A percentile compares a stretch with the other conserved stretches of the same genome.
Evolutionary conservation across 768 basidiomycete species (phyloP).

Genomic region (Pulveroboletus frians): DNA sequence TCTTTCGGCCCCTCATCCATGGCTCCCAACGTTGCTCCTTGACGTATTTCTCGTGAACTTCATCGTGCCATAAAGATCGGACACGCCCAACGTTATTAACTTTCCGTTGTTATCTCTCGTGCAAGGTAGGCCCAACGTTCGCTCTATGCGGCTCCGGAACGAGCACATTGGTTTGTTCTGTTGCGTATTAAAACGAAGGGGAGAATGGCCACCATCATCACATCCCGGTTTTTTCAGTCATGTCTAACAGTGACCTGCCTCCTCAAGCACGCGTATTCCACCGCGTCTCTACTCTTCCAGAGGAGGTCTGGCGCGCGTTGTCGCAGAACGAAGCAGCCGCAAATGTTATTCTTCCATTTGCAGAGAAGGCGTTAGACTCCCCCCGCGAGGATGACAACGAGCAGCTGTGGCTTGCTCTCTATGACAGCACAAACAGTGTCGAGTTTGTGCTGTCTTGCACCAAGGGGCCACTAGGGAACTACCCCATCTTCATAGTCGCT

Average conservation of each 20-base stretch:
- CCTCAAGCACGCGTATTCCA: constrained; percentile 4
- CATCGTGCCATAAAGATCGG: background rate
- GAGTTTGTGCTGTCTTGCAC: constrained; percentile 10
- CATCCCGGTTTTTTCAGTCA: constrained; percentile 1
- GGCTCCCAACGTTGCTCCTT: constrained; percentile 2
- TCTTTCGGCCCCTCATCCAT: background rate
- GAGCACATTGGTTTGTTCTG: background rate
- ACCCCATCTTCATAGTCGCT: constrained; percentile 15
- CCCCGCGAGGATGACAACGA: background rate
- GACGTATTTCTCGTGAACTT: background rate
- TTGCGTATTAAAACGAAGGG: background rate
- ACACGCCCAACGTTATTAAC: background rate
- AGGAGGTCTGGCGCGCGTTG: constrained; percentile 29
- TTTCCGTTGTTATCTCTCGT: background rate
- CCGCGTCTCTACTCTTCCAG: constrained; percentile 13
- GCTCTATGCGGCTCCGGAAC: background rate
- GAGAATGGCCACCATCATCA: background rate
- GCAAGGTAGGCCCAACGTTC: background rate
- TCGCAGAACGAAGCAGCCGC: constrained; percentile 26
- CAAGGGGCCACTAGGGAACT: background rate
- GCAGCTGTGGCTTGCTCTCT: constrained; percentile 32
- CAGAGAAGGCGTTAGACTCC: constrained; percentile 23
- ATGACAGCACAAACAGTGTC: constrained; percentile 13
- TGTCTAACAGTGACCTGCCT: constrained; percentile 7
- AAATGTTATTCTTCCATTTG: constrained; percentile 40